Evolutionary conservation across 2,329 filamentous ascomycete species (phyloP), one percentile per base, ranked within the genome.

Genomic region (Penicillium palitans): DNA sequence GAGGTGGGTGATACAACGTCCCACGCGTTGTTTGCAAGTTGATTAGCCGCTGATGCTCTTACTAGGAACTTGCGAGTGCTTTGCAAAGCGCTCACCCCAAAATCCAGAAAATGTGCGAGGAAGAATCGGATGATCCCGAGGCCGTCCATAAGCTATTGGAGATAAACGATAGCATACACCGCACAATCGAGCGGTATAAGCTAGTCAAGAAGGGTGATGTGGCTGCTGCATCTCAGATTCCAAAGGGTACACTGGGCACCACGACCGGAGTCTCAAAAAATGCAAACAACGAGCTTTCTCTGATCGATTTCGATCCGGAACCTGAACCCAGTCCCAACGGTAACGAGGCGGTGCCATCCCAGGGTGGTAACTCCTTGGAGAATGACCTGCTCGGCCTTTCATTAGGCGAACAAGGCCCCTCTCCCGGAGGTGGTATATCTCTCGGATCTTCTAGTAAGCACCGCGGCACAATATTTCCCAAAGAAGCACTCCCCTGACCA

Each of bases 101-200:
- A 80, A 98, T 99, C 64, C 93, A 98, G 74, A 97, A 91, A 78
- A 99, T 99, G 93, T 98, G 93, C 71, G 93, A 98, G 76, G 95
- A 99, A 76, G 95, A 99, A 72, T 97, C 93, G 12, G 93, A 98
- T 61, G 95, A 99, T 71, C 88, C 92, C 61, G 95, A 97, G 78
- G 95, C 95, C 6, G 95, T 99, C 6, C 90, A 92, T 44, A 96
- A 96, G 76, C 82, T 99, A 12, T 84, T 99, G 56, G 92, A 98
- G 73, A 98, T 99, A 71, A 99, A 99, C 73, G 95, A 99, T 76
- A 97, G 93, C 78, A 99, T 99, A 84, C 91, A 98, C 73, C 87
- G 93, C 62, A 99, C 95, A 1, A 91, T 98, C 56, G 91, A 98
- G 77, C 83, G 95, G 64, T 99, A 98, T 76, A 96, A 91, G 81